Conservation (phyloP, 495 filamentous ascomycete genomes). For the Penicillium canescens region DNA sequence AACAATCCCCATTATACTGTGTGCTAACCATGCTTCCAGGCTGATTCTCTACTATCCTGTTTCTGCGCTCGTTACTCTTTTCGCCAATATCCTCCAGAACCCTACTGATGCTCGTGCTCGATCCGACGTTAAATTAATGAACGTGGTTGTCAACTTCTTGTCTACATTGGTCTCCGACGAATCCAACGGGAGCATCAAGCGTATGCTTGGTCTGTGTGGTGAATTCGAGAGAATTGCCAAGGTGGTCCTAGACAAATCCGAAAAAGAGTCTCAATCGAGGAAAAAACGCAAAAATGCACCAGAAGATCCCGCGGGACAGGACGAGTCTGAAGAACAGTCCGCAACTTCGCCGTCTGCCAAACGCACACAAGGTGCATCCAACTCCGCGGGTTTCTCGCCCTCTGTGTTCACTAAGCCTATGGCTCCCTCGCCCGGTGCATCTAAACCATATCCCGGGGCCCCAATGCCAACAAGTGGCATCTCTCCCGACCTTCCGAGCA, state of each 20-base stretch:
- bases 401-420: conserved; percentile 32
- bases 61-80: conserved; percentile 90
- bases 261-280: conserved; percentile 73
- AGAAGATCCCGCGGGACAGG: conserved; percentile 30
- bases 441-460: conserved; percentile 31
- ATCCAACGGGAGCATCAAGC: conserved; percentile 81
- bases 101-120: conserved; percentile 85
- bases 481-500: conserved; percentile 24
- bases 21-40: conserved; percentile 48
- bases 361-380: conserved; percentile 26
- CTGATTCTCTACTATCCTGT: conserved; percentile 97
- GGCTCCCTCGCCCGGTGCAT: conserved; percentile 23
- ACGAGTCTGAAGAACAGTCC: conserved; percentile 26
- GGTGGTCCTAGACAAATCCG: conserved; percentile 86
- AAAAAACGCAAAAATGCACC: conserved; percentile 75
- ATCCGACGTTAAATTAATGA: conserved; percentile 89
- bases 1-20: background rate
- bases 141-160: conserved; percentile 86
- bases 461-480: conserved; percentile 32
- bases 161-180: conserved; percentile 72
- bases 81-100: conserved; percentile 96
- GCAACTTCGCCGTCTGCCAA: conserved; percentile 23
- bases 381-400: conserved; percentile 34
- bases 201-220: conserved; percentile 89
- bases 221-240: conserved; percentile 96